Evolutionary conservation across 1,139 yeast species (phyloP), one percentile per base, ranked within the genome.

Genomic region (Scheffersomyces cryptocercus): DNA sequence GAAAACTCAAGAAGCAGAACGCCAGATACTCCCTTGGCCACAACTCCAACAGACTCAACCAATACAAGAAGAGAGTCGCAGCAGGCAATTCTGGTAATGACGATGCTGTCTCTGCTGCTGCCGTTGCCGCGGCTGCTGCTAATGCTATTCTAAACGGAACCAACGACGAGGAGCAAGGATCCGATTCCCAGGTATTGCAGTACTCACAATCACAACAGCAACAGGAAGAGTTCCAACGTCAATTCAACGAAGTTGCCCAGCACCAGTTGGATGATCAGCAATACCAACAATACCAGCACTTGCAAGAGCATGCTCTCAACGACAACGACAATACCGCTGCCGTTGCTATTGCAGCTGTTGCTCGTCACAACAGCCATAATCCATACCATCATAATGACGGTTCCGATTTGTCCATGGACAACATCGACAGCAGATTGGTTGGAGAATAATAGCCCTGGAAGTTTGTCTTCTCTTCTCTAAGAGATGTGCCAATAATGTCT

Each of bases 1-100:
- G 81, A 45, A 78, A 79, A 50, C 61, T 78, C 53, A 74, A 73
- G 63, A 70, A 72, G 52, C 78, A 69, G 51, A 64, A 58, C n/a
- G 38, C 39, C n/a, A 36, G 46, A 34, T 46, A 39, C 34, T 39
- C 35, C 26, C 11, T 43, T 15, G 40, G 47, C 35, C 39, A 40
- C 36, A 47, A 47, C 34, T 49, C 51, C 28, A 41, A 41, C 35
- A 46, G 50, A 15, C 39, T 44, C 29, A 42, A 42, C 16, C 51
- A 42, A 28, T 48, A 42, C 55, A 50, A 59, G 58, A 53, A 59
- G 48, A 56, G 64, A 37, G 55, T 57, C 49, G 70, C 73, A 16
- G 58, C 58, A 37, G 62, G 57, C 29, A 64, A 57, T 24, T 20
- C 26, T 20, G 69, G 64, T 45, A 68, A 64, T 43, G 66, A 60